Evolutionary conservation across 306 rosid species (phyloP).

Genomic region (Trifolium repens): DNA sequence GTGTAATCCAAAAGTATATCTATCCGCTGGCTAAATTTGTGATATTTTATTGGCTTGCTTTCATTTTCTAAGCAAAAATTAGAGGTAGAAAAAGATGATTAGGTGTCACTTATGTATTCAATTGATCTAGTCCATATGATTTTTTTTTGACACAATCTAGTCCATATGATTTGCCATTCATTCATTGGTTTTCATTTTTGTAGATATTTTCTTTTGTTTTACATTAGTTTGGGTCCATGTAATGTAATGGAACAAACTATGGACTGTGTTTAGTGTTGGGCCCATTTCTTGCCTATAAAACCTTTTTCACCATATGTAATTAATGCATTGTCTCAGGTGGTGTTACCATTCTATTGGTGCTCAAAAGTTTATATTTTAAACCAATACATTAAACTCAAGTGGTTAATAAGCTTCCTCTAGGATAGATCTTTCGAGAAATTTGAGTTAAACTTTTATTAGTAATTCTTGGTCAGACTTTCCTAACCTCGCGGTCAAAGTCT

Average conservation of each 20-base stretch:
- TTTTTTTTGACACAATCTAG: not conserved
- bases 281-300: not conserved
- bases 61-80: constrained; percentile 30
- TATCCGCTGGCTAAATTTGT: constrained; percentile 23
- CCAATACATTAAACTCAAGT: no score
- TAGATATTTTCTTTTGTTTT: constrained; percentile 8
- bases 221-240: not conserved
- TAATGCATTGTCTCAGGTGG: constrained; percentile 9
- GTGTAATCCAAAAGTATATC: constrained; percentile 30
- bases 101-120: constrained; percentile 22
- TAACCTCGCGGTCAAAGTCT: no score
- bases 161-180: constrained; percentile 9
- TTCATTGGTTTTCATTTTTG: not conserved
- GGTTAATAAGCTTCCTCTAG: no score
- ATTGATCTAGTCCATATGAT: not conserved
- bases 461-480: no score
- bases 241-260: not conserved
- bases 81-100: constrained; percentile 13
- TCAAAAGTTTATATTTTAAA: not conserved
- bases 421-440: no score
- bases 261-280: constrained; percentile 1
- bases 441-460: no score
- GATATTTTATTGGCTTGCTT: constrained; percentile 38
- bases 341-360: constrained; percentile 21
- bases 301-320: constrained; percentile 3